A percentile compares a stretch with the other conserved stretches of the same genome.
phyloP scores from a whole-genome alignment of 805 yeast genomes.

The Myxozyma sirexii region DNA sequence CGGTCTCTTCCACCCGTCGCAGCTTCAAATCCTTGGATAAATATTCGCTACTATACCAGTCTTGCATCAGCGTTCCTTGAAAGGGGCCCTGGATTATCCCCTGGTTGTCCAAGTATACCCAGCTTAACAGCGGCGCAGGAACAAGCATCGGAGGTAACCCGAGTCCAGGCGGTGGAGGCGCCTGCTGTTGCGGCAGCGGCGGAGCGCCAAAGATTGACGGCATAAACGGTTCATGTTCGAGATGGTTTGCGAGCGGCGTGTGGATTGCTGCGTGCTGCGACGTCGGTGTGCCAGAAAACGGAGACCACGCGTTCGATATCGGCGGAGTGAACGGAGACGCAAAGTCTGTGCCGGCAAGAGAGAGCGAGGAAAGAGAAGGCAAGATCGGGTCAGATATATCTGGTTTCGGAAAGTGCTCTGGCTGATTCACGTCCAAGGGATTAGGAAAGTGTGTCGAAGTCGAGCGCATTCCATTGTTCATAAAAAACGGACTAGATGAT shows the following conservation, averaged over 20 bases:
- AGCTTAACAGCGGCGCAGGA: conserved; percentile 39
- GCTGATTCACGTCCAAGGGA: not conserved
- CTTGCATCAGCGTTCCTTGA: conserved; percentile 71
- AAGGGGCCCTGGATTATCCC: conserved; percentile 84
- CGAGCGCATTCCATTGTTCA: not conserved
- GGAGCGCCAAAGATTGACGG: conserved; percentile 12
- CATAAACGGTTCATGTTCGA: conserved; percentile 23
- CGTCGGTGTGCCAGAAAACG: conserved; percentile 23
- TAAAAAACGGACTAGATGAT: conserved; percentile 19
- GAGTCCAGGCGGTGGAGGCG: conserved; percentile 24
- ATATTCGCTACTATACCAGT: conserved; percentile 69
- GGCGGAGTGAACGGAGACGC: conserved; percentile 17
- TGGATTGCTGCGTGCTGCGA: conserved; percentile 16
- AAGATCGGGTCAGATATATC: conserved; percentile 8
- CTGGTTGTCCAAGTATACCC: conserved; percentile 74
- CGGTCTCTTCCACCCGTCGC: conserved; percentile 59
- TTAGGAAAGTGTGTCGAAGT: conserved; percentile 9
- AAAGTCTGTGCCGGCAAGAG: conserved; percentile 6
- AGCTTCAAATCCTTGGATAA: conserved; percentile 57
- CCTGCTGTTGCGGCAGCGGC: conserved; percentile 14
- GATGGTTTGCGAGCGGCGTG: conserved; percentile 7
- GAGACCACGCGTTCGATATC: conserved; percentile 11
- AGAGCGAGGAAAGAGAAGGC: conserved; percentile 7
- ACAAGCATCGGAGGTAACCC: conserved; percentile 24
- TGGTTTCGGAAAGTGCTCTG: not conserved